Percentiles rank a stretch among this genome's conserved stretches.
Evolutionary conservation across 139 green algal genomes (phyloP).

Genomic region (Edaphochlamys debaryana): DNA sequence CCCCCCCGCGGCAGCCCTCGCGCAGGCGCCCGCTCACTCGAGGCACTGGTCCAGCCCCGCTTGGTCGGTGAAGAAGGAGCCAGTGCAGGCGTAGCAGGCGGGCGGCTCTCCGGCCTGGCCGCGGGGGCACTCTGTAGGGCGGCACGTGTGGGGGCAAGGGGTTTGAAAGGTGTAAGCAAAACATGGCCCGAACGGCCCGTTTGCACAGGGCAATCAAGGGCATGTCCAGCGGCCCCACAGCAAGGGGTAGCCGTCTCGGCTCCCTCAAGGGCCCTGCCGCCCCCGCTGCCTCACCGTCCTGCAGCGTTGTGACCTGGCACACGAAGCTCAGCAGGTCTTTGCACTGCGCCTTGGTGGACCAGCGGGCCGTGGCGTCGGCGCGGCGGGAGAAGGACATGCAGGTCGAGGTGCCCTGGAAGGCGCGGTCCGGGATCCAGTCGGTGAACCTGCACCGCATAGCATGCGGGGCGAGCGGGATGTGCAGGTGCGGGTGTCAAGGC

Average conservation of each 20-base stretch:
- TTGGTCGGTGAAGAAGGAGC: neutral
- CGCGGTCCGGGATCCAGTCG: neutral
- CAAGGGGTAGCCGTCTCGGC: too few relatives aligned
- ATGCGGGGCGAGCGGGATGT: too few relatives aligned
- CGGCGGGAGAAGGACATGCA: neutral
- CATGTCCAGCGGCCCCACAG: too few relatives aligned
- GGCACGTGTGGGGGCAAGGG: too few relatives aligned
- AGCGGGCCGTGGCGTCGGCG: neutral
- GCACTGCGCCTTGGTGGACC: neutral
- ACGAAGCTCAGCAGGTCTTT: neutral
- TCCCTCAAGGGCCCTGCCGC: too few relatives aligned
- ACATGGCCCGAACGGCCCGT: too few relatives aligned
- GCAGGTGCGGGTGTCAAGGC: too few relatives aligned
- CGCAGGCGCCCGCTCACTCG: neutral
- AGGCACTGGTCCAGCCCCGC: neutral
- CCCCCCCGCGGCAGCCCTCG: too few relatives aligned
- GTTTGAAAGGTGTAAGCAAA: too few relatives aligned
- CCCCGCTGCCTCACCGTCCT: neutral
- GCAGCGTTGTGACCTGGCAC: neutral
- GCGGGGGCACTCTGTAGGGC: neutral
- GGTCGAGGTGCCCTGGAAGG: neutral
- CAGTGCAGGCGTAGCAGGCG: neutral
- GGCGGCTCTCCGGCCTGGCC: neutral
- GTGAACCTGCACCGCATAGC: neutral
- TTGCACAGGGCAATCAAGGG: too few relatives aligned